Conservation (phyloP, 805 yeast species). For the Zygoascus bituminiphila region DNA sequence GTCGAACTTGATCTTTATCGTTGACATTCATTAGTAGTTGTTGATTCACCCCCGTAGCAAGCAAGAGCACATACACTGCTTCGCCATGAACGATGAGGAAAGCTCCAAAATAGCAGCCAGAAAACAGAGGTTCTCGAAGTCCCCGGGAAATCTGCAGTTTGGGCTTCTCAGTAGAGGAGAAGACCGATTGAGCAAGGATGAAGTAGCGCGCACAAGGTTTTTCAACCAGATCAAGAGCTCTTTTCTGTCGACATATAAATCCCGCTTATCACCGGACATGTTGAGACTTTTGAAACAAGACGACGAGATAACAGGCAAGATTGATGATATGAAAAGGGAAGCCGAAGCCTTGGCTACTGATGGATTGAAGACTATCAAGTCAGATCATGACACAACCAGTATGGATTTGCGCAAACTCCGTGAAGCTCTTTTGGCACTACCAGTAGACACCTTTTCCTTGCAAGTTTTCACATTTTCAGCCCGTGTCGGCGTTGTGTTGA, state of each 20-base stretch:
- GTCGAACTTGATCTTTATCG: too few relatives aligned
- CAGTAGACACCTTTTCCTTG: not conserved
- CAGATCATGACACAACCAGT: not conserved
- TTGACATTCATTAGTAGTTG: too few relatives aligned
- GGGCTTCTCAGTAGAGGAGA: not conserved
- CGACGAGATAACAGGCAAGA: too few relatives aligned
- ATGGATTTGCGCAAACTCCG: constrained; percentile 2
- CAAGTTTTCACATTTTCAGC: not conserved
- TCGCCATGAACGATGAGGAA: not conserved
- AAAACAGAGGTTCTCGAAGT: not conserved
- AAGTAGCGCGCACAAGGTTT: not conserved
- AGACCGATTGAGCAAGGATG: not conserved
- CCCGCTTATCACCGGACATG: not conserved
- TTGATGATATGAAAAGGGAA: not conserved
- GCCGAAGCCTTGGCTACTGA: not conserved
- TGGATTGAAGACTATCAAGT: not conserved
- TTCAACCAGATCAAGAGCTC: not conserved
- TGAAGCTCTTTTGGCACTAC: constrained; percentile 1
- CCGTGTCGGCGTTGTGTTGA: not conserved
- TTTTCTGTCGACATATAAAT: not conserved
- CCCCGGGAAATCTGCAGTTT: not conserved
- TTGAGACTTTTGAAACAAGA: not conserved
- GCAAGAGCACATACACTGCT: too few relatives aligned
- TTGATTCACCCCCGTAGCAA: too few relatives aligned
- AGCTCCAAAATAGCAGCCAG: not conserved